Evolutionary conservation across 495 filamentous ascomycete species (phyloP).

Genomic region (Aspergillus diversus): DNA sequence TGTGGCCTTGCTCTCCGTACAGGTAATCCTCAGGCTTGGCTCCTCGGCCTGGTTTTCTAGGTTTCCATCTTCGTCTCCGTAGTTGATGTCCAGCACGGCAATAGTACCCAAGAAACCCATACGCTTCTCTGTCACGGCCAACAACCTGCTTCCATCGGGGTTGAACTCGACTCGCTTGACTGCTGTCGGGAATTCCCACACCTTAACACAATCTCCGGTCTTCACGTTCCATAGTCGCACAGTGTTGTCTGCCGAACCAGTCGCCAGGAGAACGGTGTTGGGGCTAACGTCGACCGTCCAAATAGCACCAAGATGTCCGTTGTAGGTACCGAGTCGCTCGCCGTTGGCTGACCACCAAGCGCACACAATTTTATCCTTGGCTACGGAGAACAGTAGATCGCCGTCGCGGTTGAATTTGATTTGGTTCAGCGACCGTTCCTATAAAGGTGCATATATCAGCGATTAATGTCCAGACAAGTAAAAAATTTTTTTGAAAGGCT

Average conservation of each 20-base stretch:
- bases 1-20: conserved; percentile 92
- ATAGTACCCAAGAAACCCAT: conserved; percentile 94
- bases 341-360: conserved; percentile 94
- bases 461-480: conserved; percentile 25
- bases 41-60: conserved; percentile 73
- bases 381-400: conserved; percentile 94
- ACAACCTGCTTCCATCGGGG: conserved; percentile 82
- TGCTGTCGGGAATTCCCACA: conserved; percentile 94
- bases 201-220: conserved; percentile 89
- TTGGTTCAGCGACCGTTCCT: conserved; percentile 97
- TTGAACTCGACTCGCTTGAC: conserved; percentile 97
- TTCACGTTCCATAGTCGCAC: conserved; percentile 96
- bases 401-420: conserved; percentile 97
- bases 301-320: conserved; percentile 94
- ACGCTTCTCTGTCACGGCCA: conserved; percentile 97
- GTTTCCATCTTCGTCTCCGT: conserved; percentile 54
- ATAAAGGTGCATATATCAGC: conserved; percentile 22
- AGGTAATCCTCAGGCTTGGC: conserved; percentile 80
- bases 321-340: conserved; percentile 93
- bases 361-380: conserved; percentile 97
- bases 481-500: conserved; percentile 16
- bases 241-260: conserved; percentile 96
- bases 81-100: conserved; percentile 82
- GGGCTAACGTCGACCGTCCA: conserved; percentile 99
- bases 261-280: conserved; percentile 89